A percentile compares a stretch with the other conserved stretches of the same genome.
Conservation (phyloP, 2,329 filamentous ascomycete genomes). For the Hirsutella minnesotensis region DNA sequence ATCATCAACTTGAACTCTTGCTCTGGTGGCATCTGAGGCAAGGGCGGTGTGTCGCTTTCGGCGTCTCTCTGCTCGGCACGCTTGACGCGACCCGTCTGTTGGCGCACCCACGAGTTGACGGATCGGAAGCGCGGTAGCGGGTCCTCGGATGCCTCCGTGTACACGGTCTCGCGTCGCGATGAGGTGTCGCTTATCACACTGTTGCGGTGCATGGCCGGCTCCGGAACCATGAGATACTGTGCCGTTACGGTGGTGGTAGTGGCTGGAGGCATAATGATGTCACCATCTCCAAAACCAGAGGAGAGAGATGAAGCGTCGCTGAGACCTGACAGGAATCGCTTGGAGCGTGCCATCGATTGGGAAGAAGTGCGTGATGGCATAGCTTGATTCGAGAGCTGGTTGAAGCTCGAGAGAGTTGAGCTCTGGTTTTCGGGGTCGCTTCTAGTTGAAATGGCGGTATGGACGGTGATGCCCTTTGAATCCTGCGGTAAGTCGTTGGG, state of each 20-base stretch:
- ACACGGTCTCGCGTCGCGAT: constrained; percentile 34
- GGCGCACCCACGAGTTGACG: constrained; percentile 52
- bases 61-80: constrained; percentile 27
- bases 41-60: constrained; percentile 21
- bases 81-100: constrained; percentile 45
- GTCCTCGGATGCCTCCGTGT: constrained; percentile 42
- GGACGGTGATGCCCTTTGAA: constrained; percentile 4
- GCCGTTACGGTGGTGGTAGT: constrained; percentile 8
- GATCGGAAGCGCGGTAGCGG: constrained; percentile 42
- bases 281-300: constrained; percentile 52
- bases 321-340: constrained; percentile 16
- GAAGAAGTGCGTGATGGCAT: constrained; percentile 1
- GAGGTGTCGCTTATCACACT: constrained; percentile 4
- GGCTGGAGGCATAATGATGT: constrained; percentile 35
- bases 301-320: constrained; percentile 49
- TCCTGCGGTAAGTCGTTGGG: neutral
- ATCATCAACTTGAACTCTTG: constrained; percentile 38
- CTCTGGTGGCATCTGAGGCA: constrained; percentile 30
- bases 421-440: constrained; percentile 1
- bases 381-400: no score
- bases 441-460: constrained; percentile 4
- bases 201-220: constrained; percentile 3
- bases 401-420: no score
- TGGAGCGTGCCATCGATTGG: constrained; percentile 5
- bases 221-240: constrained; percentile 1